Percentiles rank a stretch among this genome's conserved stretches.
These are phyloP conservation scores for Acephala macrosclerotiorum DNA, from an alignment of 2,329 filamentous ascomycete species.

Conservation along the genomic window DNA sequence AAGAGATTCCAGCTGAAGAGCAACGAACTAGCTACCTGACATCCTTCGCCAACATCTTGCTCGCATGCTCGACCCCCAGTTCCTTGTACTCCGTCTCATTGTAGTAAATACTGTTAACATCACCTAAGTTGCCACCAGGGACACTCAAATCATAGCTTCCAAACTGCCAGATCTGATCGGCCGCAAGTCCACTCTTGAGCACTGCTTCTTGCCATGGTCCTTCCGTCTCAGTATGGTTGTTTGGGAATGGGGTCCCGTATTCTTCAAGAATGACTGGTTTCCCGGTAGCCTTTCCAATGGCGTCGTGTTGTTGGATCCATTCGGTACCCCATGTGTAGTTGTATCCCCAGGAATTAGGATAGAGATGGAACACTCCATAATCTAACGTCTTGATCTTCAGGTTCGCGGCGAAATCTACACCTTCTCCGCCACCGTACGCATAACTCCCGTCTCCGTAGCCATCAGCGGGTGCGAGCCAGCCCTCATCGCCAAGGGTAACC, in stretches of 20 bases:
- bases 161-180: slow-evolving; percentile 42
- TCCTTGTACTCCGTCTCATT: slow-evolving; percentile 33
- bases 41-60: slow-evolving; percentile 34
- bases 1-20: too few species aligned
- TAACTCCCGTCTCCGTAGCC: slow-evolving; percentile 50
- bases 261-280: slow-evolving; percentile 51
- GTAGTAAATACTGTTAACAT: slow-evolving; percentile 40
- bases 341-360: slow-evolving; percentile 53
- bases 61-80: slow-evolving; percentile 35
- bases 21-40: slow-evolving; percentile 11
- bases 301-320: slow-evolving; percentile 56
- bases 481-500: slow-evolving; percentile 70
- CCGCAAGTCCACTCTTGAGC: slow-evolving; percentile 34
- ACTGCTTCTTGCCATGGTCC: slow-evolving; percentile 38
- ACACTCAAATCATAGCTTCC: slow-evolving; percentile 33
- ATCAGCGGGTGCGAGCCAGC: slow-evolving; percentile 54
- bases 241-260: slow-evolving; percentile 43
- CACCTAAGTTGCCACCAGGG: slow-evolving; percentile 24
- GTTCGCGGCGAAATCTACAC: slow-evolving; percentile 56
- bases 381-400: slow-evolving; percentile 56
- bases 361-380: slow-evolving; percentile 61
- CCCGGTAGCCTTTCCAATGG: slow-evolving; percentile 45
- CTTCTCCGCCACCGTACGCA: slow-evolving; percentile 53
- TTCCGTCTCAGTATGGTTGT: slow-evolving; percentile 35
- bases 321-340: slow-evolving; percentile 50